phyloP scores from a whole-genome alignment of 2,329 filamentous ascomycete genomes.

The Cryphonectria carpinicola region DNA sequence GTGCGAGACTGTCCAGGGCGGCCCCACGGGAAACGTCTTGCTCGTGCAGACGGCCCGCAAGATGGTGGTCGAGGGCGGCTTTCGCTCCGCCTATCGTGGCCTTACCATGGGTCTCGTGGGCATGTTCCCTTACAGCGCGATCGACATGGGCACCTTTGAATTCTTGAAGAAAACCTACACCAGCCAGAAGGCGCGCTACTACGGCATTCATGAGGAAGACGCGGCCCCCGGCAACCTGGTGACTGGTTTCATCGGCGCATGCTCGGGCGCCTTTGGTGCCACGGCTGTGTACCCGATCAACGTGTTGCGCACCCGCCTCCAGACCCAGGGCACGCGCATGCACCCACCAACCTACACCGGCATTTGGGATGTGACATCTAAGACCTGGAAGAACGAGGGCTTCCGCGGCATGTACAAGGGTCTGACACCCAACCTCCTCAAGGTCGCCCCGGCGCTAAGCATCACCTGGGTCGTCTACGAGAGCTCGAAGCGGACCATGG shows the following conservation, averaged over 20 bases:
- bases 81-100: constrained; percentile 83
- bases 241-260: constrained; percentile 86
- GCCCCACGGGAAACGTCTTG: constrained; percentile 79
- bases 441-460: constrained; percentile 93
- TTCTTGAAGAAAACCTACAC: constrained; percentile 80
- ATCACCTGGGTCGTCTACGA: constrained; percentile 96
- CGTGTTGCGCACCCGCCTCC: constrained; percentile 85
- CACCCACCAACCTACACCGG: constrained; percentile 90
- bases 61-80: constrained; percentile 79
- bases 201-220: constrained; percentile 81
- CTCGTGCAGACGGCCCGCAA: constrained; percentile 82
- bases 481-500: constrained; percentile 77
- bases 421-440: constrained; percentile 90
- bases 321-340: constrained; percentile 92
- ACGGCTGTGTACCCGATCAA: constrained; percentile 96
- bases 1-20: constrained; percentile 88
- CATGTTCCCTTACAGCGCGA: constrained; percentile 97
- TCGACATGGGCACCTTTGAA: constrained; percentile 95
- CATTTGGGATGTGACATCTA: constrained; percentile 84
- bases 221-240: constrained; percentile 79
- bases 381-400: constrained; percentile 83
- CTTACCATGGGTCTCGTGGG: constrained; percentile 91
- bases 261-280: constrained; percentile 89
- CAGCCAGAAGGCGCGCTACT: constrained; percentile 67
- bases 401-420: constrained; percentile 89